Evolutionary conservation across 2,329 filamentous ascomycete species (phyloP).

Genomic region (Penicillium sp.): DNA sequence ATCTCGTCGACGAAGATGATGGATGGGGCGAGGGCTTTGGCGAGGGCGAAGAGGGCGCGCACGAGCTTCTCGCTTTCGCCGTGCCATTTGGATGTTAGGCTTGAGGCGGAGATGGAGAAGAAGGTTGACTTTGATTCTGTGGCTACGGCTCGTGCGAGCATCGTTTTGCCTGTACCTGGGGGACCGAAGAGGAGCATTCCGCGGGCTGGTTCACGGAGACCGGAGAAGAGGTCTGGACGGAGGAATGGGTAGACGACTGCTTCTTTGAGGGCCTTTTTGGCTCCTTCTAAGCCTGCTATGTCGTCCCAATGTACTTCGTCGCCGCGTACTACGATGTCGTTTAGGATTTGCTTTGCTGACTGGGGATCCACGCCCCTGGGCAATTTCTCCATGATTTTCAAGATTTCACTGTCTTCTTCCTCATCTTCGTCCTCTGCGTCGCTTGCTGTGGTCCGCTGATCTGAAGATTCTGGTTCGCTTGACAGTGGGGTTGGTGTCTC

Average conservation of each 20-base stretch:
- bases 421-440: slow-evolving; percentile 48
- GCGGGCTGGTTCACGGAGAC: slow-evolving; percentile 85
- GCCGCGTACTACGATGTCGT: slow-evolving; percentile 91
- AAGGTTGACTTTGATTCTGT: slow-evolving; percentile 94
- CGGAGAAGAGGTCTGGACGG: slow-evolving; percentile 92
- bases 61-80: slow-evolving; percentile 97
- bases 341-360: slow-evolving; percentile 87
- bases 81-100: slow-evolving; percentile 90
- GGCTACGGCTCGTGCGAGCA: slow-evolving; percentile 91
- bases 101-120: slow-evolving; percentile 94
- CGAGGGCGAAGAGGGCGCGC: slow-evolving; percentile 83
- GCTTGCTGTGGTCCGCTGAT: slow-evolving; percentile 51
- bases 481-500: slow-evolving; percentile 51
- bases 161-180: slow-evolving; percentile 97
- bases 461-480: slow-evolving; percentile 42
- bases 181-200: slow-evolving; percentile 97
- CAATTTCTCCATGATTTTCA: slow-evolving; percentile 69
- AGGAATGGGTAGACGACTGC: slow-evolving; percentile 96
- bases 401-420: slow-evolving; percentile 59
- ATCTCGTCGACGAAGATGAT: slow-evolving; percentile 99
- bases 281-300: slow-evolving; percentile 83
- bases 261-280: slow-evolving; percentile 89
- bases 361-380: slow-evolving; percentile 77
- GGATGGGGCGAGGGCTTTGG: slow-evolving; percentile 82
- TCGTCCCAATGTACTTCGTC: slow-evolving; percentile 95